Evolutionary conservation across 768 basidiomycete species (phyloP), one percentile per base, ranked within the genome.

Genomic region (Lactarius akahatsu): DNA sequence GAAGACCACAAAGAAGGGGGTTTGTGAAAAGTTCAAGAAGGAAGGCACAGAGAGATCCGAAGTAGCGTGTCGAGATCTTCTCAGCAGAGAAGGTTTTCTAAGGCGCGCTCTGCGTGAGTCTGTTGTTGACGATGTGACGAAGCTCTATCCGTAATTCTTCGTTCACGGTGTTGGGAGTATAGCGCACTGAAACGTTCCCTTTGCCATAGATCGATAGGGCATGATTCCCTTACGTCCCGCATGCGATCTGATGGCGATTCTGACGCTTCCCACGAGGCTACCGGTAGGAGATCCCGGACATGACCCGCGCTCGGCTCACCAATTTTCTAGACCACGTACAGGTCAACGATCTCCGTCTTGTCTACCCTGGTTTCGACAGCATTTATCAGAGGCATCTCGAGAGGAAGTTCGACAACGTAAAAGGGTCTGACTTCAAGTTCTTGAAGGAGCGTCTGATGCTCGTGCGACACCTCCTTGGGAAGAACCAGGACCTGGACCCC

Each of bases 381-480:
- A 36, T 63, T 41, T 63, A 63, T 47, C 30, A 6, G 26, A 26
- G 34, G 0, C 28, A 38, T 18, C 7, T 52, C 23, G 34, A 40
- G 36, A 15, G 38, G 6, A 50, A 30, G 4, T 64, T 64, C 18
- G 57, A 38, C 9, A 32, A 1, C 5, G 23, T 63, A 4, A 30
- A 20, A 20, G 30, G 11, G 3, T 0, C n/a, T 2, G 23, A 54
- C 4, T 64, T 50, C 47, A 28, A 40, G 13, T 30, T n/a, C 11
- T 32, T 28, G 34, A 64, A 64, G 47, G 23, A 50, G 6, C 63
- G 63, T 10, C 28, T 64, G 9, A 3, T 32, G 11, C 50, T 50
- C 11, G 23, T 59, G 26, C 45, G 28, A 11, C 57, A 59, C 32
- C 40, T 63, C 11, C 57, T 59, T 20, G 28, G 47, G 57, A 40